phyloP scores from a whole-genome alignment of 805 yeast genomes.

The Candida sakaeoensis region DNA sequence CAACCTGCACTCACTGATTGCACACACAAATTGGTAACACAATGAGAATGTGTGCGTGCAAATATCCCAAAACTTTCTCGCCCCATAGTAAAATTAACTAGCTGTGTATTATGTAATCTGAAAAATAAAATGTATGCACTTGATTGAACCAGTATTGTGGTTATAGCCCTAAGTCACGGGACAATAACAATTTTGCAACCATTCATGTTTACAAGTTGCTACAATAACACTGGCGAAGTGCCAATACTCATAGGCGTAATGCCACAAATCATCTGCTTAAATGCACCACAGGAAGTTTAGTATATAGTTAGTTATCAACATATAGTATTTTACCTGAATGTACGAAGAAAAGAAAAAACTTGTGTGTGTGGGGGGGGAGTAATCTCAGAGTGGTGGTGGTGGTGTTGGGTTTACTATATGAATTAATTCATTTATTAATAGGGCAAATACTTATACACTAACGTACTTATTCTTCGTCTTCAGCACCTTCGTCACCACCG shows the following conservation, averaged over 20 bases:
- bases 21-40: background rate
- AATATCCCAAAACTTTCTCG: background rate
- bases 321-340: no score
- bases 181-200: slow-evolving; percentile 1
- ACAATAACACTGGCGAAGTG: no score
- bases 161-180: slow-evolving; percentile 5
- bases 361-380: no score
- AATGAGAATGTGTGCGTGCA: background rate
- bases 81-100: background rate
- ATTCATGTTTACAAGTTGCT: background rate
- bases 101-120: slow-evolving; percentile 1
- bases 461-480: slow-evolving; percentile 62
- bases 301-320: no score
- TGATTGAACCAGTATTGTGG: background rate
- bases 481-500: slow-evolving; percentile 63
- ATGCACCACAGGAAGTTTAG: no score
- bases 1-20: background rate
- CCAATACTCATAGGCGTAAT: no score
- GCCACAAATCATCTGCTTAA: no score
- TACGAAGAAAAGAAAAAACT: no score
- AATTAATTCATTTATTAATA: background rate
- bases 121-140: slow-evolving; percentile 1
- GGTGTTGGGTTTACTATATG: background rate
- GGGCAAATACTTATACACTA: slow-evolving; percentile 3
- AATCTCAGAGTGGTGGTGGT: no score